These are phyloP conservation scores for Lasiodiplodia sp. DNA, from an alignment of 2,329 filamentous ascomycete species.

Conservation along the genomic window DNA sequence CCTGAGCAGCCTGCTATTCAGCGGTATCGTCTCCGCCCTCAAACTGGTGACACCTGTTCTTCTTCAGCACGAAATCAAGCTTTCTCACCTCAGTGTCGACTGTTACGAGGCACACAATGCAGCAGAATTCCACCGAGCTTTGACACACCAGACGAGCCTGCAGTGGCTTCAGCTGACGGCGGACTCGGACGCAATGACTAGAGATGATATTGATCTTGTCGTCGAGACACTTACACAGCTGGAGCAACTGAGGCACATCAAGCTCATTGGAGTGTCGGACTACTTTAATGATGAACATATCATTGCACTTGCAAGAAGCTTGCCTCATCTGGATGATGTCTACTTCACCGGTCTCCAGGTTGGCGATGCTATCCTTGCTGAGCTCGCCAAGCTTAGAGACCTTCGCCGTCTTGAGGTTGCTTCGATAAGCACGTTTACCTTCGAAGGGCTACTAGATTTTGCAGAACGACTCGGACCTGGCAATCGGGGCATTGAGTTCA, in stretches of 20 bases:
- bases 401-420: constrained; percentile 63
- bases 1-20: constrained; percentile 60
- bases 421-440: constrained; percentile 63
- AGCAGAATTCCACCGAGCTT: constrained; percentile 59
- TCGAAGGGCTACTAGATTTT: constrained; percentile 57
- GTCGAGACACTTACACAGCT: constrained; percentile 61
- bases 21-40: constrained; percentile 59
- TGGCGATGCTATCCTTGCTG: constrained; percentile 56
- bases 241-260: constrained; percentile 60
- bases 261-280: constrained; percentile 60
- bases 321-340: constrained; percentile 62
- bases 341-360: constrained; percentile 63
- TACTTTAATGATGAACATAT: constrained; percentile 61
- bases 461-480: constrained; percentile 49
- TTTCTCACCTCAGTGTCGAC: constrained; percentile 59
- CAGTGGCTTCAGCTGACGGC: constrained; percentile 55
- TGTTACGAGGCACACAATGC: constrained; percentile 58
- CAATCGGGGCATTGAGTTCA: constrained; percentile 52
- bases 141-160: constrained; percentile 62
- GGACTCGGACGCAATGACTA: constrained; percentile 55
- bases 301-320: constrained; percentile 52
- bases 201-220: constrained; percentile 58
- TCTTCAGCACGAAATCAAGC: constrained; percentile 53
- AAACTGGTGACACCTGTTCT: constrained; percentile 61
- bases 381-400: constrained; percentile 55